Evolutionary conservation across 805 yeast genomes (phyloP), one percentile per base, ranked within the genome.

Genomic region (Pichia phayaonensis): DNA sequence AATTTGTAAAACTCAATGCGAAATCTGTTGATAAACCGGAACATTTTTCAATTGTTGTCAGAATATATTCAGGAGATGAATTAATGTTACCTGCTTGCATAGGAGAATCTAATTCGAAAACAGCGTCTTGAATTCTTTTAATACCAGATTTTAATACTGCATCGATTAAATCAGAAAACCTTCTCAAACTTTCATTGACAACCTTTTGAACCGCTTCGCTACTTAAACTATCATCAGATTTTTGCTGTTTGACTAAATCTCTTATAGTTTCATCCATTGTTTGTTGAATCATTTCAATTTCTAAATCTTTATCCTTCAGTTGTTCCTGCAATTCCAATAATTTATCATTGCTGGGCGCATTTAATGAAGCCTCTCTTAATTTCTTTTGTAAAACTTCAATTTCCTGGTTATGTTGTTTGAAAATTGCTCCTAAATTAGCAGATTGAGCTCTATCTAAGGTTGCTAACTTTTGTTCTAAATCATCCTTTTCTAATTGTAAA

Each of bases 61-160:
- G 69, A 22, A 84, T 66, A 58, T 79, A 83, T 56, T 78, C 82
- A 2, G 92, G 86, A 0, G 92, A 78, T 2, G 94, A 75, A 62
- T 81, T 82, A 56, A 81, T 80, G 62, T 86, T 86, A 49, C 94
- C 94, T 4, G 89, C 87, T 65, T 85, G 88, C 79, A 84, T 79
- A 29, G 94, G 87, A 5, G 90, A 83, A 49, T 81, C 83, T 54
- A 87, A 71, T 59, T 83, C 89, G 60, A 78, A 83, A 40, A 77
- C 70, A 0, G 85, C 69, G 56, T 85, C 88, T 66, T 89, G 95
- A 48, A 89, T 75, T 47, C 89, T 73, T 54, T 81, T 80, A 26
- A 85, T 78, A 43, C 86, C 88, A 56, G 86, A 77, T 22, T 72
- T 73, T 53, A 89, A 71, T 45, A 88, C 77, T 11, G 90, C 81